A percentile compares a stretch with the other conserved stretches of the same genome.
Evolutionary conservation across 2,329 filamentous ascomycete species (phyloP).

Genomic region (Endothia cerciana): DNA sequence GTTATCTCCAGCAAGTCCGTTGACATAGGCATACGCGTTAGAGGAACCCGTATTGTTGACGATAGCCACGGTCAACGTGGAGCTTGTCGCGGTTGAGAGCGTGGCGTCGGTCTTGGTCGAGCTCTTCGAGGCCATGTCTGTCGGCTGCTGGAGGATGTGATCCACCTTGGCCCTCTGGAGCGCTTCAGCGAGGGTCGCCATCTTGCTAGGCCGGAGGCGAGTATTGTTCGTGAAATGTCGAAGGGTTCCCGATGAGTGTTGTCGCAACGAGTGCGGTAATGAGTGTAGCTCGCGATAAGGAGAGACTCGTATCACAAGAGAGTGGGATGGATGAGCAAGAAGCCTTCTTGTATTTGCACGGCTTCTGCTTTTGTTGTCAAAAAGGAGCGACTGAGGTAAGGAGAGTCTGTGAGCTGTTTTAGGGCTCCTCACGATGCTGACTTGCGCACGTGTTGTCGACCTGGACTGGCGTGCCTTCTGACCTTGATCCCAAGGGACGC

Average conservation of each 20-base stretch:
- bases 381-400: constrained; percentile 24
- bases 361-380: background rate
- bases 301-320: background rate
- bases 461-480: constrained; percentile 24
- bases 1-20: constrained; percentile 64
- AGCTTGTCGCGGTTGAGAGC: constrained; percentile 16
- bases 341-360: constrained; percentile 15
- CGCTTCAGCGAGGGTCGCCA: constrained; percentile 37
- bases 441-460: constrained; percentile 25
- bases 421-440: constrained; percentile 23
- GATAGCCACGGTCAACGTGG: constrained; percentile 63
- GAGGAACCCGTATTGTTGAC: constrained; percentile 67
- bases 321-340: background rate
- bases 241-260: background rate
- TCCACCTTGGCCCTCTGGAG: constrained; percentile 34
- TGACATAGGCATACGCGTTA: constrained; percentile 71
- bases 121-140: background rate
- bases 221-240: background rate
- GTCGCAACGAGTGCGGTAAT: constrained; percentile 1
- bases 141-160: constrained; percentile 34
- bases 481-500: constrained; percentile 11
- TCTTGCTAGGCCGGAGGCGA: constrained; percentile 19
- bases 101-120: background rate
- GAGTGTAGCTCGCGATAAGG: background rate
- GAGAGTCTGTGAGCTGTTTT: constrained; percentile 1